A percentile compares a stretch with the other conserved stretches of the same genome.
Conservation (phyloP, 345 rosid species). For the Camelina sativa region DNA sequence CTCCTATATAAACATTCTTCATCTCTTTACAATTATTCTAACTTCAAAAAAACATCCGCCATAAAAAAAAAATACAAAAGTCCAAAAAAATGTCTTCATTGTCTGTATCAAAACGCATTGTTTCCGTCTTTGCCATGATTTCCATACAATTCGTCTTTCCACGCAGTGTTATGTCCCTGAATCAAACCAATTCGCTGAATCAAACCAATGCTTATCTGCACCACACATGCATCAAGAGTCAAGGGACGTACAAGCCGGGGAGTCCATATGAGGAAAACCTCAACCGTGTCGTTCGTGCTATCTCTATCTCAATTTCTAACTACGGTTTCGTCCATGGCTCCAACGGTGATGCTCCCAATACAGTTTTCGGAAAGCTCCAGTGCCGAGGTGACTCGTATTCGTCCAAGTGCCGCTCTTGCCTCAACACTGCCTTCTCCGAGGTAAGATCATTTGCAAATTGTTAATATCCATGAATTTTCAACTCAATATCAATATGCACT, state of each 20-base stretch:
- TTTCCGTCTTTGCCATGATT: neutral
- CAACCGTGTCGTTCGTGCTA: neutral
- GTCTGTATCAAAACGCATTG: too few relatives aligned
- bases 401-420: neutral
- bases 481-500: neutral
- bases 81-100: neutral
- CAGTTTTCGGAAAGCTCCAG: neutral
- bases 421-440: neutral
- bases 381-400: neutral
- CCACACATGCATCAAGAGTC: neutral
- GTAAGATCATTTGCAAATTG: neutral
- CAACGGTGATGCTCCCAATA: neutral
- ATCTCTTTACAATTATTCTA: neutral
- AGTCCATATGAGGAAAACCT: slow-evolving; percentile 6
- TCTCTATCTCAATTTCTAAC: neutral
- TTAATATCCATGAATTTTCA: neutral
- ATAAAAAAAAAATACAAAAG: neutral
- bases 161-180: neutral
- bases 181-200: neutral
- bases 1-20: neutral
- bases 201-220: slow-evolving; percentile 1
- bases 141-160: neutral
- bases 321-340: neutral
- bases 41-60: neutral
- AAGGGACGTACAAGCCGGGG: neutral